Conservation (phyloP, 805 yeast species). For the Candida oleophila region DNA sequence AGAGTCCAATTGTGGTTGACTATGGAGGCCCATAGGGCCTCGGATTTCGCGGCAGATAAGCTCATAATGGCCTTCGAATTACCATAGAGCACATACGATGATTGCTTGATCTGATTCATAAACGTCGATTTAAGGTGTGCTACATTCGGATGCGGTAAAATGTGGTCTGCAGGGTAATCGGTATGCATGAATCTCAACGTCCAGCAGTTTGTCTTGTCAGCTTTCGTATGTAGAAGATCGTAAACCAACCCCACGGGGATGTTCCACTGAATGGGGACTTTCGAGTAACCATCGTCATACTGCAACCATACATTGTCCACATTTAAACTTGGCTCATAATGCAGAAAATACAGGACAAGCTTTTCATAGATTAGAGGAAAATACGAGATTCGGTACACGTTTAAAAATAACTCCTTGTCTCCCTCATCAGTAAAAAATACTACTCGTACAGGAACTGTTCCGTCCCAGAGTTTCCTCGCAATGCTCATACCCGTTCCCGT, state of each 20-base stretch:
- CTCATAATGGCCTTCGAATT: slow-evolving; percentile 80
- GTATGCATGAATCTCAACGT: slow-evolving; percentile 26
- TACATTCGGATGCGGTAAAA: slow-evolving; percentile 29
- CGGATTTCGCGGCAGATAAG: slow-evolving; percentile 61
- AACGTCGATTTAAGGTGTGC: slow-evolving; percentile 50
- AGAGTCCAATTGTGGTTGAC: slow-evolving; percentile 27
- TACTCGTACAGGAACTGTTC: slow-evolving; percentile 47
- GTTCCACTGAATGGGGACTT: slow-evolving; percentile 73
- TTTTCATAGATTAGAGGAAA: slow-evolving; percentile 42
- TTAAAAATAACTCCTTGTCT: slow-evolving; percentile 17
- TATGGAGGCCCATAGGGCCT: slow-evolving; percentile 56
- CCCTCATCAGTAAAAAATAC: slow-evolving; percentile 20
- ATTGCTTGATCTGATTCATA: slow-evolving; percentile 81
- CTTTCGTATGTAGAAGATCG: slow-evolving; percentile 44
- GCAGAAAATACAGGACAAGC: slow-evolving; percentile 39
- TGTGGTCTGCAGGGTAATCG: slow-evolving; percentile 26
- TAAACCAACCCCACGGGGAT: slow-evolving; percentile 69
- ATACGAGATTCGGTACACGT: slow-evolving; percentile 48
- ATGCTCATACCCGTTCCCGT: too few relatives aligned
- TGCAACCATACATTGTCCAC: slow-evolving; percentile 58
- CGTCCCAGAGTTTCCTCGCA: slow-evolving; percentile 47
- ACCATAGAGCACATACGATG: slow-evolving; percentile 73
- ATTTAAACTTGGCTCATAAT: slow-evolving; percentile 12
- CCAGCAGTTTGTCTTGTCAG: slow-evolving; percentile 42
- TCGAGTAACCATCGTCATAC: slow-evolving; percentile 37